Percentiles rank a stretch among this genome's conserved stretches.
Conservation (phyloP, 345 rosid species). For the Turritis glabra region DNA sequence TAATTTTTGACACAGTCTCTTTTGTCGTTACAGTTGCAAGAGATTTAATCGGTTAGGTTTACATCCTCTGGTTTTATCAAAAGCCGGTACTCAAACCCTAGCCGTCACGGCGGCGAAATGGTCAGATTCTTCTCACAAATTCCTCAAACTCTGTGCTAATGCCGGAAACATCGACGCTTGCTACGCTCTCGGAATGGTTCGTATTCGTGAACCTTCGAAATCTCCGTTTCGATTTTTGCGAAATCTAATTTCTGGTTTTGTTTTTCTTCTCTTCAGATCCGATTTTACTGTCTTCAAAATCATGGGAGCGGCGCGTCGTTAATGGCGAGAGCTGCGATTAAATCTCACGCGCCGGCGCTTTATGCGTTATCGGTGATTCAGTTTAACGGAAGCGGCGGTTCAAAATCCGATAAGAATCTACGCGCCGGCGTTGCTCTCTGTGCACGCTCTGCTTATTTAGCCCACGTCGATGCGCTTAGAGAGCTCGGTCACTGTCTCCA, state of each 20-base stretch:
- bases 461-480: conserved; percentile 60
- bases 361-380: conserved; percentile 65
- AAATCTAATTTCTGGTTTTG: neutral
- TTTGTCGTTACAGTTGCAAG: conserved; percentile 49
- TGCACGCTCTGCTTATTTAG: conserved; percentile 61
- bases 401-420: conserved; percentile 53
- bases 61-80: conserved; percentile 49
- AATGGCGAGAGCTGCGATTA: conserved; percentile 69
- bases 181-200: conserved; percentile 68
- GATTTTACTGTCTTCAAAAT: conserved; percentile 62
- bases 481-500: conserved; percentile 75
- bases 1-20: neutral
- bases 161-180: conserved; percentile 64
- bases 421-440: conserved; percentile 65
- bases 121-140: conserved; percentile 60
- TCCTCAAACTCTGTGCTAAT: conserved; percentile 50
- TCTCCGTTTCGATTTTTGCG: neutral
- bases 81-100: conserved; percentile 46
- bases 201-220: neutral
- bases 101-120: conserved; percentile 51
- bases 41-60: conserved; percentile 43
- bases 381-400: conserved; percentile 75
- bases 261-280: conserved; percentile 48
- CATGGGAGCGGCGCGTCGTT: conserved; percentile 55
- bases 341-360: conserved; percentile 58